phyloP scores from a whole-genome alignment of 805 yeast species.

The Candida loeiensis region DNA sequence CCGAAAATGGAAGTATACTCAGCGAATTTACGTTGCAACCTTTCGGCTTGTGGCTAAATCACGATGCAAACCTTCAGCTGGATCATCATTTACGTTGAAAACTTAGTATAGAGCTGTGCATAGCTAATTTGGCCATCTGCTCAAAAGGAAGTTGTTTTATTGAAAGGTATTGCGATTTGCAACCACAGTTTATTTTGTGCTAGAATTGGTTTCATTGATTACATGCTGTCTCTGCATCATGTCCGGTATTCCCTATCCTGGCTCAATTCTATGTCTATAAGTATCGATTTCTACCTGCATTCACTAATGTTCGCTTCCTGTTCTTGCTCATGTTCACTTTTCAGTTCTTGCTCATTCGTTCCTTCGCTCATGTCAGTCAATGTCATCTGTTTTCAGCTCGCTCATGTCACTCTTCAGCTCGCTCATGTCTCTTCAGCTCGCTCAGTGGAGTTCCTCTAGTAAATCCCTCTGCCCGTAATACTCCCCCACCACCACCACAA shows the following conservation, averaged over 20 bases:
- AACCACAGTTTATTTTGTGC: background rate
- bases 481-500: constrained; percentile 28
- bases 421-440: background rate
- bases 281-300: no score
- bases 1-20: no score
- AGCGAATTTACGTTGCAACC: no score
- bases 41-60: no score
- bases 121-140: background rate
- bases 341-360: background rate
- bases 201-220: no score
- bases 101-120: background rate
- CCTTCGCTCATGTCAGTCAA: background rate
- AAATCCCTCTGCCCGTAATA: constrained; percentile 38
- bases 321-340: no score
- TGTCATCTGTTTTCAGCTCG: background rate
- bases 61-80: background rate
- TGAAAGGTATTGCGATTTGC: background rate
- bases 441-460: constrained; percentile 4
- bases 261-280: background rate
- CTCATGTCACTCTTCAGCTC: background rate
- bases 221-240: background rate
- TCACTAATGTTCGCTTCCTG: no score
- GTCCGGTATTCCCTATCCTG: background rate
- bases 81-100: background rate
- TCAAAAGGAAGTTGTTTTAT: no score